phyloP scores from a whole-genome alignment of 805 yeast species.

The Kuraishia molischiana region DNA sequence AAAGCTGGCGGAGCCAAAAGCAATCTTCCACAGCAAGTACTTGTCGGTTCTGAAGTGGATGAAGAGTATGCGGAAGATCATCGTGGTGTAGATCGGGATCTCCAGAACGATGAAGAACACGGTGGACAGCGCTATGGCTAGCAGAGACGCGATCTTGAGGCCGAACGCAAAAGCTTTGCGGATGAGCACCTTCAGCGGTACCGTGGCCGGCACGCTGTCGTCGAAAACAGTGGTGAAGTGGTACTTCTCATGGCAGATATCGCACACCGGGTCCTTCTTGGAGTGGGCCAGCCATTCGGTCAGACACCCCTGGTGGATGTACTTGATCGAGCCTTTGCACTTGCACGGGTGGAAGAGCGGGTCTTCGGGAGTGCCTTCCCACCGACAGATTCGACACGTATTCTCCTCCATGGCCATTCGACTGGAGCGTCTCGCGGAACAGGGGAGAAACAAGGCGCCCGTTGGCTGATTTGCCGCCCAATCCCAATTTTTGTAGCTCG shows the following conservation, averaged over 20 bases:
- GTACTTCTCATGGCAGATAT: slow-evolving; percentile 76
- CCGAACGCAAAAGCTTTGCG: slow-evolving; percentile 19
- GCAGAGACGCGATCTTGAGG: slow-evolving; percentile 5
- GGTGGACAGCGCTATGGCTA: slow-evolving; percentile 22
- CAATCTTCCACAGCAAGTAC: slow-evolving; percentile 17
- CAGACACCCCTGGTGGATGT: slow-evolving; percentile 87
- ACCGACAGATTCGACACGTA: slow-evolving; percentile 88
- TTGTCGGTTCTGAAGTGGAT: slow-evolving; percentile 44
- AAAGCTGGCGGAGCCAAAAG: slow-evolving; percentile 28
- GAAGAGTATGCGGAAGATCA: slow-evolving; percentile 32
- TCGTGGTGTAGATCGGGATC: slow-evolving; percentile 49
- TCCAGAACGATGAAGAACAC: slow-evolving; percentile 35
- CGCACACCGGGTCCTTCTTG: slow-evolving; percentile 61
- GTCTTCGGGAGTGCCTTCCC: slow-evolving; percentile 70
- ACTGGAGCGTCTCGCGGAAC: too few species aligned
- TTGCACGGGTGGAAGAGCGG: slow-evolving; percentile 89
- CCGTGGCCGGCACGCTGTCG: slow-evolving; percentile 33
- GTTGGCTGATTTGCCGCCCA: too few species aligned
- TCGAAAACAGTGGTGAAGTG: slow-evolving; percentile 33
- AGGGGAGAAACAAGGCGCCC: too few species aligned
- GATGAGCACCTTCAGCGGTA: slow-evolving; percentile 46
- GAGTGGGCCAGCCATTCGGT: slow-evolving; percentile 79
- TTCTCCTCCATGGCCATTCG: too few species aligned
- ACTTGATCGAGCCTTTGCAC: slow-evolving; percentile 89
- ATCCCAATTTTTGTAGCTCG: too few species aligned